These are phyloP conservation scores for Colletotrichum spaethianum DNA, from an alignment of 2,329 filamentous ascomycete species.

Conservation along the genomic window DNA sequence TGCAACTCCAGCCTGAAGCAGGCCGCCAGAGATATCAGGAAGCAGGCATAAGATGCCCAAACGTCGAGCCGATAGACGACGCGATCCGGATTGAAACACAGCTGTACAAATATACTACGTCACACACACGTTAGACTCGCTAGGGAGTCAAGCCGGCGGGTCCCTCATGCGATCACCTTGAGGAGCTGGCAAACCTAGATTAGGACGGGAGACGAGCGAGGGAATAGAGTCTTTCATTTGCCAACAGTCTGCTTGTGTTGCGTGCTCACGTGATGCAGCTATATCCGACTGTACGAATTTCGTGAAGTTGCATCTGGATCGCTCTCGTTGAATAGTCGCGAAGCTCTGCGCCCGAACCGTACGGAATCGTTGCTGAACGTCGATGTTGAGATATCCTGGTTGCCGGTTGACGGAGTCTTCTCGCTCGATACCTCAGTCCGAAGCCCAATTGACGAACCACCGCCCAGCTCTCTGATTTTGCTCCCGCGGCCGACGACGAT, in stretches of 20 bases:
- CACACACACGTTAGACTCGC: conserved; percentile 38
- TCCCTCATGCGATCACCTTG: conserved; percentile 21
- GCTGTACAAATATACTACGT: conserved; percentile 50
- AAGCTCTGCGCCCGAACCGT: background rate
- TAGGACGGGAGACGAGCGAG: conserved; percentile 37
- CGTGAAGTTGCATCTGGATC: background rate
- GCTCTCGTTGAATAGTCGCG: background rate
- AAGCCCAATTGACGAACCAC: conserved; percentile 34
- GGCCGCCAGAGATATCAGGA: conserved; percentile 71
- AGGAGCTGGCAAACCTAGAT: conserved; percentile 33
- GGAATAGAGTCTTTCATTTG: conserved; percentile 43
- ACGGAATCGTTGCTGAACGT: no score
- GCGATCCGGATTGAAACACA: conserved; percentile 42
- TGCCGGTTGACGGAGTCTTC: conserved; percentile 4
- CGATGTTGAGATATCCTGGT: background rate
- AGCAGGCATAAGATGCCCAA: conserved; percentile 56
- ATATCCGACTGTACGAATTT: background rate
- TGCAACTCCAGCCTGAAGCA: conserved; percentile 86
- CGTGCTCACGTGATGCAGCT: background rate
- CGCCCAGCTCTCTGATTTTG: conserved; percentile 20
- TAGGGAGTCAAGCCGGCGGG: conserved; percentile 33
- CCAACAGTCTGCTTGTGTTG: conserved; percentile 4
- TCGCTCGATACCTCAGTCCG: conserved; percentile 18
- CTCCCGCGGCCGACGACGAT: background rate
- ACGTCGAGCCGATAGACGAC: conserved; percentile 40